phyloP scores from a whole-genome alignment of 345 rosid species.

The Salix dunnii region DNA sequence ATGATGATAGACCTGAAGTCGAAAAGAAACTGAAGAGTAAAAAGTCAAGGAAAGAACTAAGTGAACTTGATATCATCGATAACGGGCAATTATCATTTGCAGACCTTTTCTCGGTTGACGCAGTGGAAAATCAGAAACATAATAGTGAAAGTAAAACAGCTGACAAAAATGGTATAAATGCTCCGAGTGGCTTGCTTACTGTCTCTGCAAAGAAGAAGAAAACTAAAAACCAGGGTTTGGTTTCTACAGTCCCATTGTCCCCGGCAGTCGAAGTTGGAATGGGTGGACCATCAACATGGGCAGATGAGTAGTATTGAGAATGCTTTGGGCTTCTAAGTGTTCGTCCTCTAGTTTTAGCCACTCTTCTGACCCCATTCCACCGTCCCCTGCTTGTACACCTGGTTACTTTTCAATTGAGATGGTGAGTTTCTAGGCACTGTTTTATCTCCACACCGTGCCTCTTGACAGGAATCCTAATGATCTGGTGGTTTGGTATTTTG shows the following conservation, averaged over 20 bases:
- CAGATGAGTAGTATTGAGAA: constrained; percentile 20
- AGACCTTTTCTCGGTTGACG: constrained; percentile 42
- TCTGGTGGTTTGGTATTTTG: no score
- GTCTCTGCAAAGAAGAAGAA: constrained; percentile 48
- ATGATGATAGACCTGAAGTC: not conserved
- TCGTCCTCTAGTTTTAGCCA: not conserved
- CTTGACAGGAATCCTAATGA: no score
- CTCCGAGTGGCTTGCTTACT: constrained; percentile 25
- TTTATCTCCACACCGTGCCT: no score
- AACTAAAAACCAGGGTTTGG: constrained; percentile 30
- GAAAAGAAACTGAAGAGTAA: constrained; percentile 34
- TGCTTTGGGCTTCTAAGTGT: not conserved
- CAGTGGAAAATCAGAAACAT: constrained; percentile 21
- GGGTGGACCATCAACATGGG: constrained; percentile 86
- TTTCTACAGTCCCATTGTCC: constrained; percentile 26
- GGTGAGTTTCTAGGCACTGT: no score
- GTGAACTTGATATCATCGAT: constrained; percentile 54
- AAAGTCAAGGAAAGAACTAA: constrained; percentile 25
- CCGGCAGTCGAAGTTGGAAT: constrained; percentile 54
- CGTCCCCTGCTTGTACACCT: no score
- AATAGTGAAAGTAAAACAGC: constrained; percentile 17
- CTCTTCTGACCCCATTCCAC: no score
- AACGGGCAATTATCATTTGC: constrained; percentile 55
- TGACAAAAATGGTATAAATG: constrained; percentile 20
- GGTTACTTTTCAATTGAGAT: no score